These are phyloP conservation scores for Starmera quercuum DNA, from an alignment of 805 yeast species.

Conservation along the genomic window DNA sequence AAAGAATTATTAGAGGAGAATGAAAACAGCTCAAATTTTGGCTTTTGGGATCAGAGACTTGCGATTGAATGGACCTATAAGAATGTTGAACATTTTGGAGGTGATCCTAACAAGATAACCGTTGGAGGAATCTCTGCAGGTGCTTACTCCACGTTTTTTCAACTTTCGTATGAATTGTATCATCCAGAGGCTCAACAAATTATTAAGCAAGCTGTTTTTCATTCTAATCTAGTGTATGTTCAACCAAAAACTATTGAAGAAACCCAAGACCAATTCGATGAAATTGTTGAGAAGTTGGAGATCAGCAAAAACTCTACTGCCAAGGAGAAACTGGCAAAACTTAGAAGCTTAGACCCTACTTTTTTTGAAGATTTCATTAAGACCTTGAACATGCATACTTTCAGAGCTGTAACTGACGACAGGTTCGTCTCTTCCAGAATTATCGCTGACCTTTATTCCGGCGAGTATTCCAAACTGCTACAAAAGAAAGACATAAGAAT, in stretches of 20 bases:
- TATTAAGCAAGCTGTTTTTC: constrained; percentile 27
- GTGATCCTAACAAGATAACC: constrained; percentile 34
- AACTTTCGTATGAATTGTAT: constrained; percentile 33
- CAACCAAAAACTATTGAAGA: constrained; percentile 34
- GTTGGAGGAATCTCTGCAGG: constrained; percentile 44
- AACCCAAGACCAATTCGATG: constrained; percentile 28
- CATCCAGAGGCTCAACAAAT: constrained; percentile 30
- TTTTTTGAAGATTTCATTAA: constrained; percentile 18
- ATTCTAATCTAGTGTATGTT: constrained; percentile 28
- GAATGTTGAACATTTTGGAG: constrained; percentile 38
- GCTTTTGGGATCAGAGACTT: constrained; percentile 38
- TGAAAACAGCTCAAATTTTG: constrained; percentile 33
- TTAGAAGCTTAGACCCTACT: constrained; percentile 16
- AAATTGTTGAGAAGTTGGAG: constrained; percentile 21
- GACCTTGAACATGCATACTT: constrained; percentile 22
- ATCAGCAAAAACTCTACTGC: constrained; percentile 9
- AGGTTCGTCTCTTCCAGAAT: constrained; percentile 25
- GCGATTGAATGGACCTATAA: constrained; percentile 39
- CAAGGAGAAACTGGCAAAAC: constrained; percentile 15
- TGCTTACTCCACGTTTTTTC: constrained; percentile 33
- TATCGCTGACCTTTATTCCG: constrained; percentile 23
- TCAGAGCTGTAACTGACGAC: constrained; percentile 33
- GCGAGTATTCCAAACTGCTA: constrained; percentile 20
- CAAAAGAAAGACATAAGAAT: constrained; percentile 15
- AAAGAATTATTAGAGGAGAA: no score